Conservation (phyloP, 495 filamentous ascomycete genomes). For the Baudoinia panamericana region DNA sequence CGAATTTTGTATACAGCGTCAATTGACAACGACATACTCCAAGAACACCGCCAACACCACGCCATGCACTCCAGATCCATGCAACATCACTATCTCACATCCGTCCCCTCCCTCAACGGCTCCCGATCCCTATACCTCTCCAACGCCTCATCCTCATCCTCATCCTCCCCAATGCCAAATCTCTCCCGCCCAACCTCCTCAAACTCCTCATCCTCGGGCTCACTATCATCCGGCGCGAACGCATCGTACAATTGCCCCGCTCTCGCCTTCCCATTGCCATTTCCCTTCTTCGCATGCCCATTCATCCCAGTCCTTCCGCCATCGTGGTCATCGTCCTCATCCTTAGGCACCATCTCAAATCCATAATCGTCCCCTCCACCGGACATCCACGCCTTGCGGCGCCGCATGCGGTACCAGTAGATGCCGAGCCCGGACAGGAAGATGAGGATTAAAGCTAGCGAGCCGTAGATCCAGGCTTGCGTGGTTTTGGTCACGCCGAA, state of each 20-base stretch:
- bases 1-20: too few relatives aligned
- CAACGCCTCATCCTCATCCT: constrained; percentile 34
- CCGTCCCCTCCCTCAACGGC: constrained; percentile 5
- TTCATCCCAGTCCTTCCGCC: not conserved
- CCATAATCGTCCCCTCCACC: constrained; percentile 88
- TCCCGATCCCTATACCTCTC: constrained; percentile 9
- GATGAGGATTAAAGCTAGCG: constrained; percentile 64
- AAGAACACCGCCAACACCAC: too few relatives aligned
- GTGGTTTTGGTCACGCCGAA: constrained; percentile 84
- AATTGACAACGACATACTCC: too few relatives aligned
- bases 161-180: constrained; percentile 33
- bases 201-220: constrained; percentile 39
- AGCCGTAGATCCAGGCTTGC: constrained; percentile 89
- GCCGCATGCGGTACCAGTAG: constrained; percentile 67
- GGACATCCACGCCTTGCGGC: constrained; percentile 56
- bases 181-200: constrained; percentile 49
- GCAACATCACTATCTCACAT: constrained; percentile 1
- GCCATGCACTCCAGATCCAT: too few relatives aligned
- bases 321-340: constrained; percentile 46
- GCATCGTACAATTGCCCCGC: constrained; percentile 87
- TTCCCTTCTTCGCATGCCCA: constrained; percentile 1
- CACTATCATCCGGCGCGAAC: constrained; percentile 62
- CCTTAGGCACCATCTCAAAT: constrained; percentile 82
- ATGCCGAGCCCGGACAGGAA: constrained; percentile 70
- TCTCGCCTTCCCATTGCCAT: constrained; percentile 38